Evolutionary conservation across 257 asterid species (phyloP).

Genomic region (Coffea eugenioides): DNA sequence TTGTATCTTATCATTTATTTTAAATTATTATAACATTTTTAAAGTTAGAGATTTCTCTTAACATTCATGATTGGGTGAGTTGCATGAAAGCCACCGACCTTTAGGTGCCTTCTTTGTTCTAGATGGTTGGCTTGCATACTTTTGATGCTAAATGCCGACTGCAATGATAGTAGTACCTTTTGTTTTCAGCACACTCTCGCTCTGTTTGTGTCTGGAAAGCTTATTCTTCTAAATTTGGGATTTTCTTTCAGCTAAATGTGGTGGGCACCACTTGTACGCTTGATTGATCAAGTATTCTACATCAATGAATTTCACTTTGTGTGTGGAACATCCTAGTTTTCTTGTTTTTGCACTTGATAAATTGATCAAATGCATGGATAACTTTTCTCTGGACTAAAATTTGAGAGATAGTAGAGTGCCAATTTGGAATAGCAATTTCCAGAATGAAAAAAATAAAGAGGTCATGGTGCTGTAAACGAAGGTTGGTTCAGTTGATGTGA

Average conservation of each 20-base stretch:
- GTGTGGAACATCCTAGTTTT: no score
- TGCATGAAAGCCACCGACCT: not conserved
- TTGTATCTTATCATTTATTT: slow-evolving; percentile 36
- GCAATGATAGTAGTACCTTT: not conserved
- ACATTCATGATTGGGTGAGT: not conserved
- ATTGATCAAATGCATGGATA: no score
- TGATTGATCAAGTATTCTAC: not conserved
- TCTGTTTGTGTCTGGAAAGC: not conserved
- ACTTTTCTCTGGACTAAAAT: no score
- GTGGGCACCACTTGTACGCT: not conserved
- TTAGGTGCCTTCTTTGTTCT: not conserved
- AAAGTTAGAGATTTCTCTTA: not conserved
- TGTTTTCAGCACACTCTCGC: not conserved
- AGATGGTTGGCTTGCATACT: slow-evolving; percentile 1
- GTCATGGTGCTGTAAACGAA: no score
- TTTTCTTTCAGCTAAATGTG: not conserved
- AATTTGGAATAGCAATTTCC: no score
- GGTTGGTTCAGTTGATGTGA: no score
- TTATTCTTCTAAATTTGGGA: not conserved
- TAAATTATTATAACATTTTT: slow-evolving; percentile 11
- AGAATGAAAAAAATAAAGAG: no score
- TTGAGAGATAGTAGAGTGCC: no score
- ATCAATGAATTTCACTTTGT: not conserved
- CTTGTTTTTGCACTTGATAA: no score
- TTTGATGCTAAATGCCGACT: not conserved